Conservation (phyloP, 371 early-diverging fungal genomes). For the Mortierella sp. region DNA sequence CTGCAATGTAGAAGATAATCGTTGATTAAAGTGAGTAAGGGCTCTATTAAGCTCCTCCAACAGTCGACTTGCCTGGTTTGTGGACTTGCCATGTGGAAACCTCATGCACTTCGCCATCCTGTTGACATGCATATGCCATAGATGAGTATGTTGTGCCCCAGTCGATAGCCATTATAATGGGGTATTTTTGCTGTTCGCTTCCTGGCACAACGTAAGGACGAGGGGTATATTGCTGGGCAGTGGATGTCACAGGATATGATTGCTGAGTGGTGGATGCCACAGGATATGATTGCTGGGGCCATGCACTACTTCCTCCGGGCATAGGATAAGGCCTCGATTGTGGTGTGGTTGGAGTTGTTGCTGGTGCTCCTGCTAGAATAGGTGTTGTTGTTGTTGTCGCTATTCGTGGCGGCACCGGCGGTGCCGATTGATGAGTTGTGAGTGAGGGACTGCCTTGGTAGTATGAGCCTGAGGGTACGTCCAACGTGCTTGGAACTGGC, state of each 20-base stretch:
- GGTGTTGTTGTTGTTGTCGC: background rate
- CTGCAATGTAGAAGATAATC: background rate
- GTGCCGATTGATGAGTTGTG: background rate
- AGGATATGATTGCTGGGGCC: background rate
- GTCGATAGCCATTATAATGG: conserved; percentile 49
- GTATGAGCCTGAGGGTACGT: background rate
- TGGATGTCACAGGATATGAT: background rate
- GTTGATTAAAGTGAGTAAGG: too few relatives aligned
- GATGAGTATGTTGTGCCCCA: conserved; percentile 50
- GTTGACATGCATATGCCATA: conserved; percentile 47
- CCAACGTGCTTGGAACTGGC: conserved; percentile 3
- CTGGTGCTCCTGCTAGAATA: too few relatives aligned
- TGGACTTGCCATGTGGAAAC: conserved; percentile 37
- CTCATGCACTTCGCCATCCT: conserved; percentile 47
- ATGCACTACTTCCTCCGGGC: background rate
- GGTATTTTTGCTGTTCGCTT: conserved; percentile 29
- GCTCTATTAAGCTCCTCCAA: too few relatives aligned
- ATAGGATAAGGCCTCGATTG: conserved; percentile 10
- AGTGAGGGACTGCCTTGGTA: conserved; percentile 20
- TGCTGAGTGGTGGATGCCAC: background rate
- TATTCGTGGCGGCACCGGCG: background rate
- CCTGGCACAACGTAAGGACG: conserved; percentile 26
- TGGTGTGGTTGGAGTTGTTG: background rate
- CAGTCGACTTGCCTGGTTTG: background rate
- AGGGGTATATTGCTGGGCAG: conserved; percentile 12